Base-by-base conservation (phyloP, 2,329 filamentous ascomycete species). In the Orbilia oligospora region DNA sequence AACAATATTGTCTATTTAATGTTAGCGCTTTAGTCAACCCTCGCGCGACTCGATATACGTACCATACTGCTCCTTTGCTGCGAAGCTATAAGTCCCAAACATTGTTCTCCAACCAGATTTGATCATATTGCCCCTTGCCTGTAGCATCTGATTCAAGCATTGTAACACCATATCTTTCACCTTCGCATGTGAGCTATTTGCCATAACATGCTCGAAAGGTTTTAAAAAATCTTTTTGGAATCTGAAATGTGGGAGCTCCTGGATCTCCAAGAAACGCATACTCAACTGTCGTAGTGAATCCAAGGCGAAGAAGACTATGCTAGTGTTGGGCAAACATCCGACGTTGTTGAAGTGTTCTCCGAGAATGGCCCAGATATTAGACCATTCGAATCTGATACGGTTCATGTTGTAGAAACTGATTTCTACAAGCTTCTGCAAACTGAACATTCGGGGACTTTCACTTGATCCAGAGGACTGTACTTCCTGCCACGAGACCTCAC, bases 381-480 rank as follows among this genome's bases (percentile, higher is more conserved):
- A 97, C 96, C 96, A 99, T 84, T 99, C 96, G 82, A 98, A 98
- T 82, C 96, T 92, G 41, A 99, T 95, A 87, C 96, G 91, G 76
- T 93, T 94, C 96, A 99, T 99, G 86, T 99, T 99, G 89, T 99
- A 99, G 85, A 97, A 97, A 84, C 93, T 97, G 84, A 99, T 98
- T 85, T 99, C 96, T 16, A 99, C 97, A 80, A 99, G 90, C 85
- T 99, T 99, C 83, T 99, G 96, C 79, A 99, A 86, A 86, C 94
- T 97, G 87, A 97, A 99, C 8, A 95, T 99, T 69, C 97, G 90
- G 10, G 96, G 96, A 22, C 93, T 97, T 78, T 99, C 96, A 83
- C 95, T 97, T 71, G 95, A 93, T 0, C 96, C 96, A 0, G 96
- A 98, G 2, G 96, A 97, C 83, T 97, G 95, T 83, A 99, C 99